phyloP scores from a whole-genome alignment of 352 stramenopile genomes.

The Elongisporangium anandrum region DNA sequence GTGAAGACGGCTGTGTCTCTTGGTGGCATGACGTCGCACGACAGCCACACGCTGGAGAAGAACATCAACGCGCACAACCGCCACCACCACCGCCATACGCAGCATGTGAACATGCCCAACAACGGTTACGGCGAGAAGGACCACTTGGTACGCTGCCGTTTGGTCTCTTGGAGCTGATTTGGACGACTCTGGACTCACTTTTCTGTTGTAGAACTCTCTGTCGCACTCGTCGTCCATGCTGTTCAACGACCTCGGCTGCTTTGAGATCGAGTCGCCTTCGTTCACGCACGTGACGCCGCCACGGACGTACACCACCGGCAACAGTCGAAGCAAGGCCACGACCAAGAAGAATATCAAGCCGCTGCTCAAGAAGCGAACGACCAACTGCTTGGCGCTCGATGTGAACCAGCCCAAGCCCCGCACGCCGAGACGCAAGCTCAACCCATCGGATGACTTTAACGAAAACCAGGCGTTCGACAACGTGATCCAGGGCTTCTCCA shows the following conservation, averaged over 20 bases:
- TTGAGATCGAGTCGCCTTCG: slow-evolving; percentile 66
- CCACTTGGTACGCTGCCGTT: slow-evolving; percentile 8
- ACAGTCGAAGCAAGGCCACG: slow-evolving; percentile 1
- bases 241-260: slow-evolving; percentile 57
- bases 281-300: slow-evolving; percentile 44
- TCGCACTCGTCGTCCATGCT: slow-evolving; percentile 38
- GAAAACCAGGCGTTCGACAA: slow-evolving; percentile 16
- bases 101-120: slow-evolving; percentile 19
- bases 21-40: neutral
- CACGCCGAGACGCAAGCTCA: slow-evolving; percentile 62
- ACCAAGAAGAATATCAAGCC: slow-evolving; percentile 38
- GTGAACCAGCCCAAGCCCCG: slow-evolving; percentile 54
- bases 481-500: slow-evolving; percentile 26
- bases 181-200: neutral
- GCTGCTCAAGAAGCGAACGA: slow-evolving; percentile 60
- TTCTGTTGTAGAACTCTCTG: slow-evolving; percentile 9
- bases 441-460: slow-evolving; percentile 61
- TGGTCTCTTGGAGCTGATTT: neutral
- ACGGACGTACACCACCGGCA: slow-evolving; percentile 4
- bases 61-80: slow-evolving; percentile 26
- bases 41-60: slow-evolving; percentile 18
- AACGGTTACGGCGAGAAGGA: slow-evolving; percentile 18
- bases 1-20: neutral
- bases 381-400: slow-evolving; percentile 49
- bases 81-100: slow-evolving; percentile 24